Evolutionary conservation across 2,329 filamentous ascomycete genomes (phyloP).

Genomic region (Penicillium sp.): DNA sequence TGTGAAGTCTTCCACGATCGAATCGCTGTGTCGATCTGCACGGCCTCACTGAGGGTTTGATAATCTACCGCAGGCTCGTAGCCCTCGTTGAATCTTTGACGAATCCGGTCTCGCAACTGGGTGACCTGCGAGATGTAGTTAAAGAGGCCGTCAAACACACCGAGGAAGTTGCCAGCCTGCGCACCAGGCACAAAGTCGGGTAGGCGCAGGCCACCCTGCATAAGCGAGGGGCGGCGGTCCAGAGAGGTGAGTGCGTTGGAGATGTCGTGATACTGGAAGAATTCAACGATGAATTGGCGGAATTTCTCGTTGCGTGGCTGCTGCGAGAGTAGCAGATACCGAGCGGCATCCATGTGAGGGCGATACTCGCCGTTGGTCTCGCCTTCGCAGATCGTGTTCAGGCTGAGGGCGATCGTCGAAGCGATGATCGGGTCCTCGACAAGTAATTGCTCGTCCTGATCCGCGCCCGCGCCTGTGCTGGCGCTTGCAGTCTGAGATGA

Average conservation of each 20-base stretch:
- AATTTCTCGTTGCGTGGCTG: slow-evolving; percentile 69
- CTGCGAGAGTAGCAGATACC: slow-evolving; percentile 66
- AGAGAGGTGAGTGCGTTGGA: slow-evolving; percentile 61
- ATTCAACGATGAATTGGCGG: slow-evolving; percentile 71
- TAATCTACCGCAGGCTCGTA: slow-evolving; percentile 74
- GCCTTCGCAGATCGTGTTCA: slow-evolving; percentile 65
- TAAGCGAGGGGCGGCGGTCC: slow-evolving; percentile 56
- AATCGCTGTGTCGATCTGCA: slow-evolving; percentile 75
- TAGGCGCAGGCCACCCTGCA: slow-evolving; percentile 57
- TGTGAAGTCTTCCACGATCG: slow-evolving; percentile 71
- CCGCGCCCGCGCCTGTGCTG: slow-evolving; percentile 18
- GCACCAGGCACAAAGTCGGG: slow-evolving; percentile 60
- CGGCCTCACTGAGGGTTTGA: slow-evolving; percentile 70
- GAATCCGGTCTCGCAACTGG: slow-evolving; percentile 72
- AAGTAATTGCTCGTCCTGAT: slow-evolving; percentile 41
- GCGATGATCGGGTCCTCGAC: slow-evolving; percentile 64
- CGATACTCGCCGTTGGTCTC: slow-evolving; percentile 71
- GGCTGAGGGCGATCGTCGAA: slow-evolving; percentile 61
- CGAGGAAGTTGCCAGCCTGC: slow-evolving; percentile 67
- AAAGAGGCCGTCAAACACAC: slow-evolving; percentile 81
- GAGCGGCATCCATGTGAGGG: slow-evolving; percentile 76
- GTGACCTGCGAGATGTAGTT: slow-evolving; percentile 78
- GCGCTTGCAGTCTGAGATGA: slow-evolving; percentile 18
- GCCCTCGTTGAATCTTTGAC: slow-evolving; percentile 64
- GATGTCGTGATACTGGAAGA: slow-evolving; percentile 81